Evolutionary conservation across 257 asterid species (phyloP), one percentile per base, ranked within the genome.

Genomic region (Solanum habrochaites): DNA sequence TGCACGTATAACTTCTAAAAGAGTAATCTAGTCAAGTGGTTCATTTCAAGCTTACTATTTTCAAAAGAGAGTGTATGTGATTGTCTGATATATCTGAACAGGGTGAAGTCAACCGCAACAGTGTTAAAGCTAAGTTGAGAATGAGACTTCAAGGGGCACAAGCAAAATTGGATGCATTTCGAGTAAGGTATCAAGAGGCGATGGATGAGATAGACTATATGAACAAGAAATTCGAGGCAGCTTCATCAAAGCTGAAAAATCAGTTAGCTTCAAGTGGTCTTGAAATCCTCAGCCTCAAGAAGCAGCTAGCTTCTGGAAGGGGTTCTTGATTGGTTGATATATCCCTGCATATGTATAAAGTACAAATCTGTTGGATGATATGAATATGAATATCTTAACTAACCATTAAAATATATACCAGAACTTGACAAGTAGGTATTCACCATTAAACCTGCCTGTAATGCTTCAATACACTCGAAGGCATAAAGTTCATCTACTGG

Each of bases 71-170:
- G 47, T 18, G 62, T 64, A 8, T 35, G 23, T 29, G 67, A 77
- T 82, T 69, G 67, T 73, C 75, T 86, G 86, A 40, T 88, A 75
- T 77, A 31, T 66, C 62, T 83, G 15, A 84, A 86, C 93, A 96
- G 96, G 95, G 91, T 83, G 90, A 85, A 86, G 85, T 89, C 40
- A 87, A 85, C 18, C 71, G 83, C 72, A 81, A 58, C 42, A 89
- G 88, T 90, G 98, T 89, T 88, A 93, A 86, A 83, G 91, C 91
- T 16, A 95, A 94, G 86, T 90, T 92, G 40, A 92, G 95, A 88
- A 94, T 93, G 98, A 92, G 93, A 85, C 97, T 93, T 60, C 90
- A 88, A 31, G 91, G 91, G 73, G 78, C 94, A 80, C 98, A 95
- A 85, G 80, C 89, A 25, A 96, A 94, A 88, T 89, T 96, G 88